A percentile compares a stretch with the other conserved stretches of the same genome.
phyloP scores from a whole-genome alignment of 208 protist genomes.

The Acanthamoeba sp. region DNA sequence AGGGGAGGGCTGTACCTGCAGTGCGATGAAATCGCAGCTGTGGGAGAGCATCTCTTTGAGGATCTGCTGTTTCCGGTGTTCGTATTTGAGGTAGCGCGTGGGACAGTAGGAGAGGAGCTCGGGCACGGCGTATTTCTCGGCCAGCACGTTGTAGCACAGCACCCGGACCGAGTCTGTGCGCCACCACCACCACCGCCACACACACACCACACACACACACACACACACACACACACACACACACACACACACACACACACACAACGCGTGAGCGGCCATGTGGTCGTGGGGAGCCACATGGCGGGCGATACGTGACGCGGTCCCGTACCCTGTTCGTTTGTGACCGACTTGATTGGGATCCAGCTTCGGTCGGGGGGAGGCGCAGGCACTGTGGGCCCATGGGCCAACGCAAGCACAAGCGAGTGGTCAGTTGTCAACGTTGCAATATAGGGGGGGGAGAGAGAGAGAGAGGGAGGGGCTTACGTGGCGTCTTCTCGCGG shows the following conservation, averaged over 20 bases:
- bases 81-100: constrained; percentile 81
- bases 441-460: too few species aligned
- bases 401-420: not conserved
- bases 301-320: too few species aligned
- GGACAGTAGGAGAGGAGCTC: constrained; percentile 81
- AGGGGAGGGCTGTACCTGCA: constrained; percentile 59
- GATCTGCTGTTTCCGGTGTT: constrained; percentile 79
- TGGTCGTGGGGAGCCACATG: too few species aligned
- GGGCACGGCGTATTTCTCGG: constrained; percentile 80
- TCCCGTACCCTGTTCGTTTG: not conserved
- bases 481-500: constrained; percentile 31
- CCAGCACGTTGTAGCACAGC: constrained; percentile 83
- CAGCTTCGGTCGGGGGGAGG: constrained; percentile 74
- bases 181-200: too few species aligned
- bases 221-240: too few species aligned
- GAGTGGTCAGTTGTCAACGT: not conserved
- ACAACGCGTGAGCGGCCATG: too few species aligned
- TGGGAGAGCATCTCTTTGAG: constrained; percentile 78
- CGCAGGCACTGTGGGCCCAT: constrained; percentile 11
- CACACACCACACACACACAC: not conserved
- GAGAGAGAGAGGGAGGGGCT: not conserved
- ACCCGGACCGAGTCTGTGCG: constrained; percentile 73
- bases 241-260: too few species aligned
- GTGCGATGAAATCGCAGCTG: constrained; percentile 81
- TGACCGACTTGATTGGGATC: constrained; percentile 7